A percentile compares a stretch with the other conserved stretches of the same genome.
Conservation (phyloP, 78 protist genomes). For the Paratrimastix pyriformis region DNA sequence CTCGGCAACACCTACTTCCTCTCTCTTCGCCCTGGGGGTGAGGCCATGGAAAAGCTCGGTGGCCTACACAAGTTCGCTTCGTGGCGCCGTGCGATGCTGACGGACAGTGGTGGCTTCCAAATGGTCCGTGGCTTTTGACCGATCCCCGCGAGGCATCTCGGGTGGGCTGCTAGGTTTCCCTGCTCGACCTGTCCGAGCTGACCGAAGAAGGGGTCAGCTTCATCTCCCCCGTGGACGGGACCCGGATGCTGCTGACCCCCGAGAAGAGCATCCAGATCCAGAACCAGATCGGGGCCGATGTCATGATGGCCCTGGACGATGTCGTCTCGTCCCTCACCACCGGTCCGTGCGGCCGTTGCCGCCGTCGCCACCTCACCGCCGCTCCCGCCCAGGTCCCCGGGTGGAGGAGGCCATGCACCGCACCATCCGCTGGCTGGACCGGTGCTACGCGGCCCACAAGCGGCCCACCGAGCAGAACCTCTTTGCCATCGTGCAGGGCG, state of each 20-base stretch:
- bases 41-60: background rate
- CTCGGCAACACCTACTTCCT: slow-evolving; percentile 25
- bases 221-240: slow-evolving; percentile 10
- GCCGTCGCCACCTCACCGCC: no score
- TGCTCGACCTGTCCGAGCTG: slow-evolving; percentile 3
- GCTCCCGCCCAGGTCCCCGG: no score
- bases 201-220: slow-evolving; percentile 45
- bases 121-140: background rate
- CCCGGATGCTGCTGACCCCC: slow-evolving; percentile 14
- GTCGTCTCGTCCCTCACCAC: slow-evolving; percentile 11
- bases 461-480: background rate
- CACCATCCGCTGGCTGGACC: slow-evolving; percentile 32
- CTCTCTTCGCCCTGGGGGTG: slow-evolving; percentile 24
- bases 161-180: slow-evolving; percentile 15
- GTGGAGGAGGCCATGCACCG: slow-evolving; percentile 27
- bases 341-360: no score
- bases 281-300: slow-evolving; percentile 29
- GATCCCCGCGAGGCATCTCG: background rate
- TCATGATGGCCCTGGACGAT: slow-evolving; percentile 45
- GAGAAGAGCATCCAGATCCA: slow-evolving; percentile 27
- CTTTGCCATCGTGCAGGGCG: slow-evolving; percentile 44
- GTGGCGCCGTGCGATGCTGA: slow-evolving; percentile 14
- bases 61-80: slow-evolving; percentile 16
- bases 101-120: slow-evolving; percentile 41
- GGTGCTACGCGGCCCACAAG: slow-evolving; percentile 30